These are phyloP conservation scores for Globisporangium spiculum DNA, from an alignment of 352 stramenopile species.

Conservation along the genomic window DNA sequence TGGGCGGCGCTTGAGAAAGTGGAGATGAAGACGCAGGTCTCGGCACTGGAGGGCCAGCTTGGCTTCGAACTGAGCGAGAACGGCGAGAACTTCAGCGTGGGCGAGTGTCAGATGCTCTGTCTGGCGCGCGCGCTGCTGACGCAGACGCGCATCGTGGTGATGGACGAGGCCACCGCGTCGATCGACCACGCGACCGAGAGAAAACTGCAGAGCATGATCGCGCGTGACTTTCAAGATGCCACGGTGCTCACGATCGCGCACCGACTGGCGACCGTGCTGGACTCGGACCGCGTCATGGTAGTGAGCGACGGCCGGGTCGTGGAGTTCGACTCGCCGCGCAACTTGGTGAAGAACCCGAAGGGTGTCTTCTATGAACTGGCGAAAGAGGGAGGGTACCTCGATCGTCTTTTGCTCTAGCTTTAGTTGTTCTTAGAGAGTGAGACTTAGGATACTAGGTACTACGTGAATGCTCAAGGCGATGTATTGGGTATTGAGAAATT, in stretches of 20 bases:
- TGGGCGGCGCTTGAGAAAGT: conserved; percentile 33
- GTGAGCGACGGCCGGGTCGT: background rate
- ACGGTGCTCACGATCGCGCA: conserved; percentile 97
- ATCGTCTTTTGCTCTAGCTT: background rate
- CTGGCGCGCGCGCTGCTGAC: conserved; percentile 92
- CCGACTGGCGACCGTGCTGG: conserved; percentile 92
- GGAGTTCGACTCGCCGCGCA: background rate
- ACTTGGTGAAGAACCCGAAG: background rate
- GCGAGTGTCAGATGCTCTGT: conserved; percentile 94
- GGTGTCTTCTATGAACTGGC: conserved; percentile 17
- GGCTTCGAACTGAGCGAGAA: conserved; percentile 76
- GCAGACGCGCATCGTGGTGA: conserved; percentile 81
- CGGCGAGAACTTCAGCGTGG: conserved; percentile 92
- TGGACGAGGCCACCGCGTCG: conserved; percentile 75
- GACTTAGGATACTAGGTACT: no score
- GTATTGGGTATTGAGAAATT: no score
- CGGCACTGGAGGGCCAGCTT: conserved; percentile 47
- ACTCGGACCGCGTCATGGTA: conserved; percentile 26
- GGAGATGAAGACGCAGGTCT: conserved; percentile 50
- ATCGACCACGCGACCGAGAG: conserved; percentile 1
- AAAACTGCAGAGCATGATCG: background rate
- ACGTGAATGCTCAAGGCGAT: no score
- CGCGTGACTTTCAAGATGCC: background rate
- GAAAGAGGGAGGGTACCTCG: background rate
- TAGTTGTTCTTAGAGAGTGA: no score